Evolutionary conservation across 2,329 filamentous ascomycete genomes (phyloP), one percentile per base, ranked within the genome.

Genomic region (Colletotrichum gigasporum): DNA sequence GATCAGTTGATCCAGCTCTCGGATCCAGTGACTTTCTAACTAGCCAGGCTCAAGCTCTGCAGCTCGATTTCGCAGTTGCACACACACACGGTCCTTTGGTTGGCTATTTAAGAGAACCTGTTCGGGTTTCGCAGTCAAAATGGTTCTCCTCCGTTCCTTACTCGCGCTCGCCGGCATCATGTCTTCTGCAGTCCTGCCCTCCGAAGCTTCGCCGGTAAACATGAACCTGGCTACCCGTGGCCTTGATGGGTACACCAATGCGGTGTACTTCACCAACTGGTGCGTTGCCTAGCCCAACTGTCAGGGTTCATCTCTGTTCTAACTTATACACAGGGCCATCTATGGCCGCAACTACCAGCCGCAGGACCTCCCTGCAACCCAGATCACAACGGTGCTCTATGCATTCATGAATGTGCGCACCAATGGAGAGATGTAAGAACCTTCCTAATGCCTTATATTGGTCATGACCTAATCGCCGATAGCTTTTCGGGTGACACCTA

Each of bases 351-450:
- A 91, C 67, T 93, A 90, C 72, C 85, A 91, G 59, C 90, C 92
- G 0, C 84, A 90, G 53, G 83, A 93, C 69, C 83, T 97, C 8
- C 90, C 90, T 0, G 87, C 83, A 2, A 82, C 87, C 2, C 82
- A 93, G 67, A 79, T 97, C 53, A 95, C 91, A 0, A 92, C 96
- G 70, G 82, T 97, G 2, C 83, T 97, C 2, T 97, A 87, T 71
- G 85, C 93, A 2, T 97, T 97, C 76, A 91, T 92, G 71, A 94
- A 96, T 72, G 76, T 96, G 16, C 81, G 82, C 8, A 74, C 85
- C 0, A 86, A 90, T 55, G 94, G 94, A 32, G 90, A 92, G 70
- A 91, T 95, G 78, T 90, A 84, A 72, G 83, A 12, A 11, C 4
- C 2, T 11, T 14, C 10, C 2, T 11, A 10, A 2, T 20, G 10